Conservation (phyloP, 2,329 filamentous ascomycete species). For the Phoma herbarum region DNA sequence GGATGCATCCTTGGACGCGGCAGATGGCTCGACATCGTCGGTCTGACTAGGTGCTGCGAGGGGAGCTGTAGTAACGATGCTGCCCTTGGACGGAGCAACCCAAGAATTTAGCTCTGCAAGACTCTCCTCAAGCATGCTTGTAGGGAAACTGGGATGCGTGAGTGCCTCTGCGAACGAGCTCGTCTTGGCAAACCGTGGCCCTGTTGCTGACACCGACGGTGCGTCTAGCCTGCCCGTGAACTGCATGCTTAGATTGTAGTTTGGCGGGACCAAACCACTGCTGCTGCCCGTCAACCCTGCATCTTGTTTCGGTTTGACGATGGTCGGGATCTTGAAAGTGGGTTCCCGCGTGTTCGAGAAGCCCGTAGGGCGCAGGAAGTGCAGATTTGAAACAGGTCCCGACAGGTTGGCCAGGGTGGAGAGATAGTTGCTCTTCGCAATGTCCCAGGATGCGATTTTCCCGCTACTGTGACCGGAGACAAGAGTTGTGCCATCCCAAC, state of each 20-base stretch:
- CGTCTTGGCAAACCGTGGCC: conserved; percentile 25
- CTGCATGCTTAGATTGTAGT: conserved; percentile 73
- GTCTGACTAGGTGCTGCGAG: conserved; percentile 40
- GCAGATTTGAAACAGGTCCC: conserved; percentile 81
- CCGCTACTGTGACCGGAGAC: conserved; percentile 84
- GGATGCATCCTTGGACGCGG: conserved; percentile 15
- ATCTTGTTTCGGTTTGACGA: conserved; percentile 83
- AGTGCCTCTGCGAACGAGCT: conserved; percentile 53
- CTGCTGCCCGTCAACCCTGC: conserved; percentile 52
- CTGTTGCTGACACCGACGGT: conserved; percentile 44
- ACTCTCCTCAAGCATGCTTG: conserved; percentile 51
- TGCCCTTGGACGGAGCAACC: conserved; percentile 31
- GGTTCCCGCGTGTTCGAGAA: conserved; percentile 49
- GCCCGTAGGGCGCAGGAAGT: conserved; percentile 71
- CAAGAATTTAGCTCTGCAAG: conserved; percentile 48
- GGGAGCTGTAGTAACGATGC: conserved; percentile 39
- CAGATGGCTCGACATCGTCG: conserved; percentile 7
- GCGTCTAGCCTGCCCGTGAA: conserved; percentile 54
- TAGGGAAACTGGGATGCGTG: conserved; percentile 55
- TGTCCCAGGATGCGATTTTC: conserved; percentile 81
- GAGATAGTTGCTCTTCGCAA: conserved; percentile 73
- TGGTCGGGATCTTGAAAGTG: conserved; percentile 63
- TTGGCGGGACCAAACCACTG: conserved; percentile 57
- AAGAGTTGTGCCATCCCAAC: conserved; percentile 81
- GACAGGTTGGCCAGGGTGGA: conserved; percentile 76